Evolutionary conservation across 2,329 filamentous ascomycete genomes (phyloP).

Genomic region (Nigrograna mackinnonii): DNA sequence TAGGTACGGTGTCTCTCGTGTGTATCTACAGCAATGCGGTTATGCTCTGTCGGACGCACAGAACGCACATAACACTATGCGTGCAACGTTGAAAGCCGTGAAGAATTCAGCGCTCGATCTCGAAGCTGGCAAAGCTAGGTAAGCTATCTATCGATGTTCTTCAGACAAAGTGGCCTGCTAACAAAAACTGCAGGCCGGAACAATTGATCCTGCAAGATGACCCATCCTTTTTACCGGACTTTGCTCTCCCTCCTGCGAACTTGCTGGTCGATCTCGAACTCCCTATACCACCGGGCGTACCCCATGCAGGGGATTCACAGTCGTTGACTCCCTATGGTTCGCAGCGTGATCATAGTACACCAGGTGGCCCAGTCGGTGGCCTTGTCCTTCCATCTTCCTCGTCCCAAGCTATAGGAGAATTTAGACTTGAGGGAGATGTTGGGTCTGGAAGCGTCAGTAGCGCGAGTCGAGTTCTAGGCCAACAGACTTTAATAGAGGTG

Average conservation of each 20-base stretch:
- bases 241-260: constrained; percentile 63
- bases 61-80: constrained; percentile 74
- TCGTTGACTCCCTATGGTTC: constrained; percentile 38
- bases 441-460: constrained; percentile 39
- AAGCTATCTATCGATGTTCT: constrained; percentile 1
- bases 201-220: constrained; percentile 82
- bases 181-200: constrained; percentile 60
- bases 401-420: constrained; percentile 42
- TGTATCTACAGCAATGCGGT: constrained; percentile 83
- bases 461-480: constrained; percentile 27
- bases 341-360: constrained; percentile 28
- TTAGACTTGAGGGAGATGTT: constrained; percentile 47
- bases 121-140: not conserved
- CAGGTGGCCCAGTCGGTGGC: constrained; percentile 20
- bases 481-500: constrained; percentile 48
- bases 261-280: constrained; percentile 51
- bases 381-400: constrained; percentile 56
- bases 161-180: constrained; percentile 5
- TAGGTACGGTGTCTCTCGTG: constrained; percentile 71
- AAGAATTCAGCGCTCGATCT: constrained; percentile 67
- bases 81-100: constrained; percentile 64
- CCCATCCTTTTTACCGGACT: constrained; percentile 74
- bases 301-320: constrained; percentile 39
- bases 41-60: constrained; percentile 85
- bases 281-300: constrained; percentile 36